Evolutionary conservation across 169 alveolate genomes (phyloP), one percentile per base, ranked within the genome.

Genomic region (Eimeria tenella): DNA sequence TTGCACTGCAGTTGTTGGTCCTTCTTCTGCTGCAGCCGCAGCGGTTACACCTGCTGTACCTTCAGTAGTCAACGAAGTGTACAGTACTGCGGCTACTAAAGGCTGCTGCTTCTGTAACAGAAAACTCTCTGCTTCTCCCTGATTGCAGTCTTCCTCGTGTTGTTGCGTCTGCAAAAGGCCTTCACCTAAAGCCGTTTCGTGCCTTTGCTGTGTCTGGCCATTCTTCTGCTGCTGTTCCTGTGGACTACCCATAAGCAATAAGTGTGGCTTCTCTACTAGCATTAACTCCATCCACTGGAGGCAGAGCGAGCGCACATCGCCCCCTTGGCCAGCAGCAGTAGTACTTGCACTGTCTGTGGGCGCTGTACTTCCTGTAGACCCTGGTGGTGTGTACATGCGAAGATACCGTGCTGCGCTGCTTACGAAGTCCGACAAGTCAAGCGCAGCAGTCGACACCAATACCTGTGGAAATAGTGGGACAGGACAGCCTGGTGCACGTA

Each of bases 261-360:
- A 53, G n/a, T 60, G 81, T 4, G 89, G 82, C 71, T 75, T 55
- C 94, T 75, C 71, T 9, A 90, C 70, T 19, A 90, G 94, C 73
- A 90, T 60, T 71, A 90, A 58, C 89, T 56, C 68, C 90, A 90
- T 79, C 94, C 94, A 90, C 90, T 90, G 94, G 63, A 90, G 71
- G 31, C 94, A 90, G 71, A 90, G 90, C 9, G 58, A 65, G 62
- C 94, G 89, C 60, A 90, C 94, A 70, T 53, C 89, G 7, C 71
- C 74, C 15, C 62, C 52, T n/a, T 88, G 83, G 19, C 73, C 82
- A 13, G 89, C 68, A 9, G 94, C 60, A 9, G 58, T 58, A 11
- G 77, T 49, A 25, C 53, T 63, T 3, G 77, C 56, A 52, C 10
- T 68, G 17, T 31, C 83, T 31, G 70, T 62, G 4, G 68, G 21